Conservation (phyloP, 1,284 basidiomycete species). For the Trametes pubescens region DNA sequence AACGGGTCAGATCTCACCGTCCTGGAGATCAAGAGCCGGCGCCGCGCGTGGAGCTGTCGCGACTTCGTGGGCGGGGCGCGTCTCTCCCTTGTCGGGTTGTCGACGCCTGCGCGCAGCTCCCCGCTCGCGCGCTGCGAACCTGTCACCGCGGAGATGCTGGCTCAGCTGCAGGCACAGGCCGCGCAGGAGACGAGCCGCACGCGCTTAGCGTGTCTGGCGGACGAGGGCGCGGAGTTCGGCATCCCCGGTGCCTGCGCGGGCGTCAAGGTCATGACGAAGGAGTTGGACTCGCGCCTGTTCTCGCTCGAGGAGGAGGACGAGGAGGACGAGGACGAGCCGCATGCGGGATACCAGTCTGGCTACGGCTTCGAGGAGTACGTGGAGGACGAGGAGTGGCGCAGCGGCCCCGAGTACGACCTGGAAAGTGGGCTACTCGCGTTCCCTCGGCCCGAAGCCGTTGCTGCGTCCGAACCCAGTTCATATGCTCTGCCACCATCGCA, state of each 20-base stretch:
- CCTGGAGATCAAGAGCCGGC: constrained; percentile 57
- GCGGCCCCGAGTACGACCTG: constrained; percentile 27
- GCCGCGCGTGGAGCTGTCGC: constrained; percentile 61
- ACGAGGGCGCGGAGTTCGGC: constrained; percentile 37
- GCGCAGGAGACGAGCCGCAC: constrained; percentile 6
- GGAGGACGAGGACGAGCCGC: constrained; percentile 42
- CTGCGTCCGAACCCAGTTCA: constrained; percentile 2
- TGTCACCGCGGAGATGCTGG: constrained; percentile 37
- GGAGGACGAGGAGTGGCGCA: constrained; percentile 32
- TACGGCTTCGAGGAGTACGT: constrained; percentile 26
- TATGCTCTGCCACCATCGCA: constrained; percentile 18
- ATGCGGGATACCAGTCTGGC: constrained; percentile 22
- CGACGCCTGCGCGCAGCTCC: constrained; percentile 53
- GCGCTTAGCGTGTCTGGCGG: constrained; percentile 20
- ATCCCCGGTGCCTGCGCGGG: constrained; percentile 29
- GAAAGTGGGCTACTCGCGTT: constrained; percentile 34
- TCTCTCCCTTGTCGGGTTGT: constrained; percentile 47
- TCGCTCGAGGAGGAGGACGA: constrained; percentile 60
- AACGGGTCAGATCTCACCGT: constrained; percentile 50
- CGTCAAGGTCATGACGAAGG: constrained; percentile 30
- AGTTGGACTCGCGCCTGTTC: constrained; percentile 46
- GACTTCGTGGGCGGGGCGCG: constrained; percentile 44
- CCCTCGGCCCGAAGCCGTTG: constrained; percentile 17
- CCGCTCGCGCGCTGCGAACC: constrained; percentile 47
- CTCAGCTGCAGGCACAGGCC: constrained; percentile 10